Evolutionary conservation across 176 grass and related monocot species (phyloP).

Genomic region (Oryza rufipogon): DNA sequence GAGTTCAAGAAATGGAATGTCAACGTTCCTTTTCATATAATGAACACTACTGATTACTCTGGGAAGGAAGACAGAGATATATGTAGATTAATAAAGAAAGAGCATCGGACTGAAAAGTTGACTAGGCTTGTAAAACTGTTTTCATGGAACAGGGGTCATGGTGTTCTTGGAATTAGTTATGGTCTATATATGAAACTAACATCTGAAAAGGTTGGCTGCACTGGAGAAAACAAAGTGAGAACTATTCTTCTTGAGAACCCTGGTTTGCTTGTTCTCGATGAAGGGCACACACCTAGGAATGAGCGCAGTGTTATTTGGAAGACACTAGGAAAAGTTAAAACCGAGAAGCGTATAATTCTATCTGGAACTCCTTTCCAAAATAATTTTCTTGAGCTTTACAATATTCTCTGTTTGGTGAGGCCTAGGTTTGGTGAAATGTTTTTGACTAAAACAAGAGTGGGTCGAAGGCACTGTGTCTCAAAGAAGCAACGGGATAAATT

Average conservation of each 20-base stretch:
- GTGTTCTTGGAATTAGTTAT: slow-evolving; percentile 92
- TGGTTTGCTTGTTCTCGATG: slow-evolving; percentile 88
- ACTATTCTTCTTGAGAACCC: slow-evolving; percentile 81
- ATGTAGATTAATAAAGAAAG: slow-evolving; percentile 62
- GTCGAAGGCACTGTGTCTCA: slow-evolving; percentile 39
- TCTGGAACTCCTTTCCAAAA: slow-evolving; percentile 98
- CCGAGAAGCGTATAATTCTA: slow-evolving; percentile 83
- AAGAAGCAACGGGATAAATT: slow-evolving; percentile 54
- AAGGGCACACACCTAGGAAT: slow-evolving; percentile 95
- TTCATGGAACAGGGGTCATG: slow-evolving; percentile 73
- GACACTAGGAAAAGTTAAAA: slow-evolving; percentile 77
- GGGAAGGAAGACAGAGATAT: slow-evolving; percentile 74
- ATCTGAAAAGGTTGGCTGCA: slow-evolving; percentile 51
- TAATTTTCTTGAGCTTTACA: slow-evolving; percentile 92
- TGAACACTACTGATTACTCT: slow-evolving; percentile 73
- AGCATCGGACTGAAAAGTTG: slow-evolving; percentile 54
- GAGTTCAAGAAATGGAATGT: slow-evolving; percentile 90
- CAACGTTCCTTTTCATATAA: slow-evolving; percentile 83
- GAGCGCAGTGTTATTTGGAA: slow-evolving; percentile 79
- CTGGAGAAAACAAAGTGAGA: slow-evolving; percentile 63
- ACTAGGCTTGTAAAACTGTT: slow-evolving; percentile 76
- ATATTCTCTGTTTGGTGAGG: slow-evolving; percentile 86
- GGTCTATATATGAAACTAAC: slow-evolving; percentile 72
- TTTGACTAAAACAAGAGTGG: slow-evolving; percentile 59
- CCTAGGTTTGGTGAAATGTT: slow-evolving; percentile 89